phyloP scores from a whole-genome alignment of 345 rosid species.

The Pistacia vera region DNA sequence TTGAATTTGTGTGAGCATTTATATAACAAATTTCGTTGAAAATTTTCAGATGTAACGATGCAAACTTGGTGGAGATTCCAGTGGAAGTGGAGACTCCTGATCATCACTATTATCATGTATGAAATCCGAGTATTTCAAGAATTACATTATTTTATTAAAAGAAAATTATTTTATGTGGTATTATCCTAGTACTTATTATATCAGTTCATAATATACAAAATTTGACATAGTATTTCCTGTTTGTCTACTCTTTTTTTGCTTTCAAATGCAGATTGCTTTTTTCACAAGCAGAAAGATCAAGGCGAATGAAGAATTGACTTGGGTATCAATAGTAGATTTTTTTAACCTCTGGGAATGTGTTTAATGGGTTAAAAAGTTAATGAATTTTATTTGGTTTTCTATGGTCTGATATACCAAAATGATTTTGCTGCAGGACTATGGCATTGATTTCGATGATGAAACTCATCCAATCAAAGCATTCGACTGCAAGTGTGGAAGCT shows the following conservation, averaged over 20 bases:
- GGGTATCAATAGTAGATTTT: slow-evolving; percentile 29
- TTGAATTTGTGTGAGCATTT: not conserved
- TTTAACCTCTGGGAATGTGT: not conserved
- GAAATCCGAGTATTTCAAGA: not conserved
- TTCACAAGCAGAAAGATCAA: slow-evolving; percentile 38
- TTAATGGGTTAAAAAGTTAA: not conserved
- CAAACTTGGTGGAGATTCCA: slow-evolving; percentile 62
- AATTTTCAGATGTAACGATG: slow-evolving; percentile 48
- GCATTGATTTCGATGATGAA: slow-evolving; percentile 41
- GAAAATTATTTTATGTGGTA: too few relatives aligned
- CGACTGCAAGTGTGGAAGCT: slow-evolving; percentile 39
- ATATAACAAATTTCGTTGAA: too few relatives aligned
- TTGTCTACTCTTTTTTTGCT: not conserved
- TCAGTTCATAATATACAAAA: too few relatives aligned
- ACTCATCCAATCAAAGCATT: slow-evolving; percentile 47
- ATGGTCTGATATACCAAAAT: slow-evolving; percentile 1
- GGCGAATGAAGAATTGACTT: slow-evolving; percentile 39
- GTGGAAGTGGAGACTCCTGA: slow-evolving; percentile 65
- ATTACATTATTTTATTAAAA: too few relatives aligned
- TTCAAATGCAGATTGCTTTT: slow-evolving; percentile 39
- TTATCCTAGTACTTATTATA: too few relatives aligned
- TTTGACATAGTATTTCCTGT: not conserved
- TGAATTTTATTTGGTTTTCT: not conserved
- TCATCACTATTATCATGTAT: slow-evolving; percentile 65
- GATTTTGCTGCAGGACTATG: slow-evolving; percentile 43